Percentiles rank a stretch among this genome's conserved stretches.
Conservation (phyloP, 179 eudicot genomes). For the Gypsophila paniculata region DNA sequence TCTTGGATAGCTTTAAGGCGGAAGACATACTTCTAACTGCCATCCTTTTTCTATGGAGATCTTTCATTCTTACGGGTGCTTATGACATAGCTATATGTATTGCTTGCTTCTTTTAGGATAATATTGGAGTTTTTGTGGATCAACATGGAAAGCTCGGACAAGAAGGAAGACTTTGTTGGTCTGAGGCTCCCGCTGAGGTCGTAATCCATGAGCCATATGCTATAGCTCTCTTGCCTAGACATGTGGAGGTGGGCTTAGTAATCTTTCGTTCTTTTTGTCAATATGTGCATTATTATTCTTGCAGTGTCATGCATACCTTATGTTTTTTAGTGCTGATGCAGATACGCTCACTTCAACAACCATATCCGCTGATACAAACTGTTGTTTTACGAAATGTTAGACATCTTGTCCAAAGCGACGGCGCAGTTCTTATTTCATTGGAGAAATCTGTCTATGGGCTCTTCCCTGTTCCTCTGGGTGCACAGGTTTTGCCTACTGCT, state of each 20-base stretch:
- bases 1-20: neutral
- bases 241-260: conserved; percentile 66
- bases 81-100: conserved; percentile 16
- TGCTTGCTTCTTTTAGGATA: conserved; percentile 55
- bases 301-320: conserved; percentile 10
- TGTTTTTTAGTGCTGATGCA: conserved; percentile 33
- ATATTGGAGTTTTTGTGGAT: conserved; percentile 92
- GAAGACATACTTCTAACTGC: conserved; percentile 8
- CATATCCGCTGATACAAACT: conserved; percentile 91
- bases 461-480: conserved; percentile 97
- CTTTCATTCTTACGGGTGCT: conserved; percentile 14
- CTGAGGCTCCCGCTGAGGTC: conserved; percentile 80
- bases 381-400: conserved; percentile 80
- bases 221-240: conserved; percentile 85
- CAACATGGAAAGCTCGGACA: conserved; percentile 92
- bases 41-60: neutral
- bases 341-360: conserved; percentile 92
- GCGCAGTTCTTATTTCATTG: conserved; percentile 57
- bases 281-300: conserved; percentile 2
- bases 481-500: conserved; percentile 55
- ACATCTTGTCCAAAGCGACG: conserved; percentile 49
- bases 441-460: conserved; percentile 81
- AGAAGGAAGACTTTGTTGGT: conserved; percentile 95
- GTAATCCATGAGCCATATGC: conserved; percentile 85
- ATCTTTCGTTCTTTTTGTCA: neutral